phyloP scores from a whole-genome alignment of 2,329 filamentous ascomycete genomes.

The Neonectria punicea region DNA sequence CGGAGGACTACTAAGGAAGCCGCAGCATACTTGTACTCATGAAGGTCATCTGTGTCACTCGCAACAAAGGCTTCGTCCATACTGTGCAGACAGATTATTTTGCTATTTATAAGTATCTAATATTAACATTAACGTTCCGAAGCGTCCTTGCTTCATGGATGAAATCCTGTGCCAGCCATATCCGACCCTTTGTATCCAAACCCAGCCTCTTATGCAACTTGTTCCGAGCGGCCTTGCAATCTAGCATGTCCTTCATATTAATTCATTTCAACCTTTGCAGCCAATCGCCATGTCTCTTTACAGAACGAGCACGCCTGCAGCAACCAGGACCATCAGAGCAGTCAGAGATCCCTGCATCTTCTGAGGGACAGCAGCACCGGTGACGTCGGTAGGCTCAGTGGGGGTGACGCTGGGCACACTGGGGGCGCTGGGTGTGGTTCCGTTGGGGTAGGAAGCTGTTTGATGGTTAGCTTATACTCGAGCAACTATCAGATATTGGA shows the following conservation, averaged over 20 bases:
- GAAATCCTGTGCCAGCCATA: slow-evolving; percentile 33
- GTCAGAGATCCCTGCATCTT: slow-evolving; percentile 31
- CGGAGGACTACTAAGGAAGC: not conserved
- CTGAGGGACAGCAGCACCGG: slow-evolving; percentile 30
- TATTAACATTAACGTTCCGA: slow-evolving; percentile 43
- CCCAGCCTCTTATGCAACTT: not conserved
- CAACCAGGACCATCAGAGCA: slow-evolving; percentile 37
- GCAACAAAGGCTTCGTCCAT: not conserved
- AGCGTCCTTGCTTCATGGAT: slow-evolving; percentile 35
- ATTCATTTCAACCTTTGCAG: slow-evolving; percentile 17
- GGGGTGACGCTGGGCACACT: slow-evolving; percentile 14
- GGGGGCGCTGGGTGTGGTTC: slow-evolving; percentile 18
- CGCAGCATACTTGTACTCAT: not conserved
- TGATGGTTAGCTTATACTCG: not conserved
- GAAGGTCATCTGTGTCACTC: not conserved
- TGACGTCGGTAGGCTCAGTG: slow-evolving; percentile 13
- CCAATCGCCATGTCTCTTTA: slow-evolving; percentile 29
- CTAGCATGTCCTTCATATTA: too few species aligned
- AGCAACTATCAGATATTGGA: not conserved
- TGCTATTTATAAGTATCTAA: slow-evolving; percentile 29
- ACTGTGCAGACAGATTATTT: not conserved
- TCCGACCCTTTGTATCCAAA: not conserved
- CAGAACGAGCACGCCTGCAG: slow-evolving; percentile 37
- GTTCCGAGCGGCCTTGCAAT: not conserved
- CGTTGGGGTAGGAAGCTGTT: slow-evolving; percentile 27